Evolutionary conservation across 805 yeast species (phyloP).

Genomic region (Brettanomyces anomalus): DNA sequence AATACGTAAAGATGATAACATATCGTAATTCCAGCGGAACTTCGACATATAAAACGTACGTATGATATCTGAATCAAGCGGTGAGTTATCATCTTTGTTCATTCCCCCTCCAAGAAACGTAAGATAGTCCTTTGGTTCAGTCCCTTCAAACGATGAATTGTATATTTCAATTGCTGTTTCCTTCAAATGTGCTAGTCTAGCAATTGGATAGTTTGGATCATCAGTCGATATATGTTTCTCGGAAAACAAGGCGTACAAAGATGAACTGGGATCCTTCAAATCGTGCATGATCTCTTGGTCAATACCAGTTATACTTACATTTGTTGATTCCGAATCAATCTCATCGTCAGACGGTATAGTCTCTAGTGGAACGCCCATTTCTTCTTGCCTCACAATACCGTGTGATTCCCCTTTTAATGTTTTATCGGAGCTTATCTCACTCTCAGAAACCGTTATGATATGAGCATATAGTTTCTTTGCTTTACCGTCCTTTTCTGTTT

Average conservation of each 20-base stretch:
- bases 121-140: slow-evolving; percentile 16
- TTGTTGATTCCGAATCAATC: too few relatives aligned
- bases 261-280: slow-evolving; percentile 7
- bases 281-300: neutral
- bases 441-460: too few relatives aligned
- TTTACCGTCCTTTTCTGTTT: too few relatives aligned
- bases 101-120: slow-evolving; percentile 21
- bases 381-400: too few relatives aligned
- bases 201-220: slow-evolving; percentile 3
- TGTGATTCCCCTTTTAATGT: too few relatives aligned
- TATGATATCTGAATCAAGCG: slow-evolving; percentile 29
- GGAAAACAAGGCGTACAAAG: slow-evolving; percentile 1
- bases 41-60: slow-evolving; percentile 37
- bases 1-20: slow-evolving; percentile 47
- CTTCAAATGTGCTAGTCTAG: slow-evolving; percentile 6
- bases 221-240: slow-evolving; percentile 3
- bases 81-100: slow-evolving; percentile 10
- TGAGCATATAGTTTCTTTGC: too few relatives aligned
- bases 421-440: too few relatives aligned
- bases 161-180: slow-evolving; percentile 25
- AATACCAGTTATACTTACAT: neutral
- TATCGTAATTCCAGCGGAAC: slow-evolving; percentile 37
- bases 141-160: slow-evolving; percentile 21
- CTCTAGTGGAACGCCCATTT: too few relatives aligned
- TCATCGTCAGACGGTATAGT: too few relatives aligned